Percentiles rank a stretch among this genome's conserved stretches.
Evolutionary conservation across 768 basidiomycete genomes (phyloP).

Genomic region (Boletus tylopilopsis): DNA sequence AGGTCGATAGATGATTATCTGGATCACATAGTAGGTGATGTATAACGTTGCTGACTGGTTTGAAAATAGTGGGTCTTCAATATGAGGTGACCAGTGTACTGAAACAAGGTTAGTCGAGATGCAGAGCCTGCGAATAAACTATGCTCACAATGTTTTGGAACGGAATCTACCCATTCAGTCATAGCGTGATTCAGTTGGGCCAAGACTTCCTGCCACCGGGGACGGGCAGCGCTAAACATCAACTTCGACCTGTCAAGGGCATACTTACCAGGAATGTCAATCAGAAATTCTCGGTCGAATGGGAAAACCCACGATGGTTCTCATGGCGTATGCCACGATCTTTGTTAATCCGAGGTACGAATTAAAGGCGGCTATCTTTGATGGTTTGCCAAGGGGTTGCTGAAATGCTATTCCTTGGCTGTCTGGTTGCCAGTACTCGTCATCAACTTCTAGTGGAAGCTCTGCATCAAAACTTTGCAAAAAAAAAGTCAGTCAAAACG

Average conservation of each 20-base stretch:
- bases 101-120: neutral
- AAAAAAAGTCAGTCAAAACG: conserved; percentile 4
- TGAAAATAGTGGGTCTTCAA: conserved; percentile 45
- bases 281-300: neutral
- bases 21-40: conserved; percentile 54
- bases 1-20: conserved; percentile 68
- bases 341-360: conserved; percentile 62
- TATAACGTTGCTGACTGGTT: conserved; percentile 57
- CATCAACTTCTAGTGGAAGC: conserved; percentile 77
- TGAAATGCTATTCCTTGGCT: conserved; percentile 52
- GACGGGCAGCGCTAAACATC: conserved; percentile 47
- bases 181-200: conserved; percentile 66
- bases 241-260: conserved; percentile 64
- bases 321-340: conserved; percentile 64
- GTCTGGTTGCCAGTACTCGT: conserved; percentile 67
- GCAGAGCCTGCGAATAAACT: neutral
- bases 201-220: conserved; percentile 56
- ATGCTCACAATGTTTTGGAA: conserved; percentile 63
- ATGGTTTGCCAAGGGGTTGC: conserved; percentile 62
- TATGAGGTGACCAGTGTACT: conserved; percentile 61
- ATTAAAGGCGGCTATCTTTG: conserved; percentile 58
- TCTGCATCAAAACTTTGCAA: conserved; percentile 75
- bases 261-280: conserved; percentile 41
- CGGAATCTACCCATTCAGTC: conserved; percentile 65
- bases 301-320: conserved; percentile 54